Conservation (phyloP, 768 basidiomycete genomes). For the Hemileccinum rubropunctum region DNA sequence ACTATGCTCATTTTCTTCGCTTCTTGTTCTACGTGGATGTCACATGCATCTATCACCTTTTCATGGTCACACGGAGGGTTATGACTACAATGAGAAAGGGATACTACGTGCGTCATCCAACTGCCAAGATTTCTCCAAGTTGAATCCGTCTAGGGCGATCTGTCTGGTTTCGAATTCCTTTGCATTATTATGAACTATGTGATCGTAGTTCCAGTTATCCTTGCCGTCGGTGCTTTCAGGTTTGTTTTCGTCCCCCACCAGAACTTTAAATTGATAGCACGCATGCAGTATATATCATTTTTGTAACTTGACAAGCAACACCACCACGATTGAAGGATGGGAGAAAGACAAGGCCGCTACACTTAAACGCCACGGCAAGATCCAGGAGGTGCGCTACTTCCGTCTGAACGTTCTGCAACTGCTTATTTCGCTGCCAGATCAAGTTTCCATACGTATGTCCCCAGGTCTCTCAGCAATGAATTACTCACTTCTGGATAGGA, state of each 20-base stretch:
- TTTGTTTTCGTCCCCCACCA: slow-evolving; percentile 22
- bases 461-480: background rate
- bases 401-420: background rate
- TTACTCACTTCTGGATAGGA: slow-evolving; percentile 49
- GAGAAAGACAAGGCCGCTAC: slow-evolving; percentile 95
- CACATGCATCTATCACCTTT: slow-evolving; percentile 84
- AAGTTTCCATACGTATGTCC: slow-evolving; percentile 87
- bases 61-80: slow-evolving; percentile 75
- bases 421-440: slow-evolving; percentile 42
- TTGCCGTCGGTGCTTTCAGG: slow-evolving; percentile 92
- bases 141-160: slow-evolving; percentile 55
- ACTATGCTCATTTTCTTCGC: slow-evolving; percentile 85
- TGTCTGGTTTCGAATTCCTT: slow-evolving; percentile 65
- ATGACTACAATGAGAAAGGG: slow-evolving; percentile 39
- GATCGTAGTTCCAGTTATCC: slow-evolving; percentile 78
- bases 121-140: background rate
- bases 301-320: slow-evolving; percentile 70
- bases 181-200: slow-evolving; percentile 89
- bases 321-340: slow-evolving; percentile 96
- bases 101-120: slow-evolving; percentile 50
- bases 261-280: slow-evolving; percentile 12
- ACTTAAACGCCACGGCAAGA: slow-evolving; percentile 80
- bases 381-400: slow-evolving; percentile 57
- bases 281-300: slow-evolving; percentile 78
- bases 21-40: slow-evolving; percentile 92